phyloP scores from a whole-genome alignment of 2,329 filamentous ascomycete species.

The Thielaviopsis musarum region DNA sequence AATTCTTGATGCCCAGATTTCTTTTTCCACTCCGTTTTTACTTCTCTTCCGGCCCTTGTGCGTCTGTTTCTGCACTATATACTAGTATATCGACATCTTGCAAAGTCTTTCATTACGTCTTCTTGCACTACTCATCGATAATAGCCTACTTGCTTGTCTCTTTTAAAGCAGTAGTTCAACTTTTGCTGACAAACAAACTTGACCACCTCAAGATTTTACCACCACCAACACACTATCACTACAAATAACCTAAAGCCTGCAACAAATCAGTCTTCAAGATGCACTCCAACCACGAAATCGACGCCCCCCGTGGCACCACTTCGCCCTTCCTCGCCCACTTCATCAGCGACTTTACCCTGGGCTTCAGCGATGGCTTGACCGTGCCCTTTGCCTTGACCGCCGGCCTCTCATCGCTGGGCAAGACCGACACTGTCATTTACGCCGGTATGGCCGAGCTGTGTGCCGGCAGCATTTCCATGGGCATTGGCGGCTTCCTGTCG shows the following conservation, averaged over 20 bases:
- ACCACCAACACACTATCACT: not conserved
- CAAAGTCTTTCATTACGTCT: not conserved
- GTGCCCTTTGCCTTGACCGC: constrained; percentile 62
- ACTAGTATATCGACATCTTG: not conserved
- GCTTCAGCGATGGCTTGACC: constrained; percentile 57
- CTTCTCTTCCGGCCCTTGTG: not conserved
- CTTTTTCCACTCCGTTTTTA: not conserved
- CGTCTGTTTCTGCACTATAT: not conserved
- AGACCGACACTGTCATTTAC: constrained; percentile 45
- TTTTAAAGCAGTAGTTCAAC: not conserved
- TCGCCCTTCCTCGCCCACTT: constrained; percentile 23
- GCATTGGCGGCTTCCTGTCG: constrained; percentile 51
- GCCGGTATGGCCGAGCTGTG: constrained; percentile 55
- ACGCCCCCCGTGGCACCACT: not conserved
- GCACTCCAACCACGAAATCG: not conserved
- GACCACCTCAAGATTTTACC: not conserved
- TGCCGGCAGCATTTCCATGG: constrained; percentile 58
- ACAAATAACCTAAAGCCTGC: not conserved
- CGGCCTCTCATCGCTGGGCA: constrained; percentile 44
- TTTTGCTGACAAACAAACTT: not conserved
- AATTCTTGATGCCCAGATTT: not conserved
- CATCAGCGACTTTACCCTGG: constrained; percentile 51
- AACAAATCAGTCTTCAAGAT: not conserved
- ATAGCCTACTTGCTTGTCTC: not conserved
- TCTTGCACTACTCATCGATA: not conserved